Conservation (phyloP, 2,329 filamentous ascomycete species). For the Drechslerella dactyloides region DNA sequence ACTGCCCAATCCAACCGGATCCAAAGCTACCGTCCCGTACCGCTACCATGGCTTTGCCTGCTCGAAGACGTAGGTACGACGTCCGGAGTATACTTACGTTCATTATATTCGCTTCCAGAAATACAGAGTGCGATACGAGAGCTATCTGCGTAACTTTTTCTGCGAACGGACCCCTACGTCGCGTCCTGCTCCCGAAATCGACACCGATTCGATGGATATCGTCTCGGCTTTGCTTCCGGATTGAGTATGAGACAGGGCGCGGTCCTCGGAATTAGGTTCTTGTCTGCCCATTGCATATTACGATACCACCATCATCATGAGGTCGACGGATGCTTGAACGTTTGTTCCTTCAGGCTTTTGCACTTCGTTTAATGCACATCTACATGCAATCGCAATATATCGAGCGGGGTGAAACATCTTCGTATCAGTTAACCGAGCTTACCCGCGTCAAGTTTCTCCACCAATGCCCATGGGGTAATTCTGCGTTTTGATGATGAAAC, state of each 20-base stretch:
- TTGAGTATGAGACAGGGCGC: constrained; percentile 11
- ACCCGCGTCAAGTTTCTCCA: constrained; percentile 42
- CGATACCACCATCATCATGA: neutral
- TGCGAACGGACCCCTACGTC: constrained; percentile 33
- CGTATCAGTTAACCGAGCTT: constrained; percentile 13
- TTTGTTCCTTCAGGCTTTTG: constrained; percentile 1
- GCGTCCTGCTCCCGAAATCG: constrained; percentile 7
- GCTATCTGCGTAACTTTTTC: constrained; percentile 19
- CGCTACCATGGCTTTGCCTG: constrained; percentile 35
- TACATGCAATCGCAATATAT: too few relatives aligned
- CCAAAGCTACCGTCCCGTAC: constrained; percentile 17
- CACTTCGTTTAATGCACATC: too few relatives aligned
- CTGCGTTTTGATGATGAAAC: neutral
- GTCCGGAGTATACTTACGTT: neutral
- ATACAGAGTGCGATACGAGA: constrained; percentile 17
- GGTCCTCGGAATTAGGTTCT: neutral
- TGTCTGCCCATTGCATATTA: neutral
- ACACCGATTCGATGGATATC: neutral
- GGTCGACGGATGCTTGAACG: neutral
- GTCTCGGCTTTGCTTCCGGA: constrained; percentile 38
- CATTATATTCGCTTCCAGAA: constrained; percentile 42
- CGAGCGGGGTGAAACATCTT: constrained; percentile 32
- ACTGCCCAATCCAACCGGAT: neutral
- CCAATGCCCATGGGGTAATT: constrained; percentile 23
- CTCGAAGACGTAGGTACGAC: constrained; percentile 26